phyloP scores from a whole-genome alignment of 2,329 filamentous ascomycete genomes.

The Aspergillus sergii region DNA sequence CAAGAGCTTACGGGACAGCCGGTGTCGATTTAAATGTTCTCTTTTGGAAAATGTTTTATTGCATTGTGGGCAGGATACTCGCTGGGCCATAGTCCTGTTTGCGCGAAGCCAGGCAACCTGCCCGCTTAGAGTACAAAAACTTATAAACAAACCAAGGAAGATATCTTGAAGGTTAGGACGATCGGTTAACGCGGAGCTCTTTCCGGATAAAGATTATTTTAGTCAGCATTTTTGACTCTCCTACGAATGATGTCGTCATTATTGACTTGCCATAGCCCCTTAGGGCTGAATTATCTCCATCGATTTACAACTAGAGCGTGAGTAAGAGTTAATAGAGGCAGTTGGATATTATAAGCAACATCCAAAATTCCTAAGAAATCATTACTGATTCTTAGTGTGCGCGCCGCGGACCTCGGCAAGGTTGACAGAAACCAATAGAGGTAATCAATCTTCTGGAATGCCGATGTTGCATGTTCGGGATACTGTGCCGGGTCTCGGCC shows the following conservation, averaged over 20 bases:
- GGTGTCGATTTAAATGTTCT: constrained; percentile 3
- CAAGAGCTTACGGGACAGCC: background rate
- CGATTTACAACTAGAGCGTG: background rate
- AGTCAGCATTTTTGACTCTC: background rate
- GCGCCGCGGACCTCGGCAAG: background rate
- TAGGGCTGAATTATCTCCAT: background rate
- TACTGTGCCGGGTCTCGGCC: background rate
- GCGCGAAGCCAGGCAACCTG: background rate
- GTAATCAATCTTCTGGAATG: background rate
- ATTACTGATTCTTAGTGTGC: background rate
- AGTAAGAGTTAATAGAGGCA: background rate
- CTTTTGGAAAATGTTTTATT: background rate
- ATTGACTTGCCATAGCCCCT: background rate
- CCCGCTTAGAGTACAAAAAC: background rate
- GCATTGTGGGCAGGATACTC: constrained; percentile 1
- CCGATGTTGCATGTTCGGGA: background rate
- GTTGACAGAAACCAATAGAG: too few relatives aligned
- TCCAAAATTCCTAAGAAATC: background rate
- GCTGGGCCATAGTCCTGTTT: background rate
- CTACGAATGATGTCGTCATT: background rate
- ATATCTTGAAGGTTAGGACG: background rate
- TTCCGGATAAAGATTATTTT: background rate
- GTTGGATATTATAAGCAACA: background rate
- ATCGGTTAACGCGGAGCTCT: background rate
- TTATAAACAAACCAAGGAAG: background rate